Percentiles rank a stretch among this genome's conserved stretches.
These are phyloP conservation scores for Pugionium cornutum DNA, from an alignment of 345 rosid species.

Conservation along the genomic window DNA sequence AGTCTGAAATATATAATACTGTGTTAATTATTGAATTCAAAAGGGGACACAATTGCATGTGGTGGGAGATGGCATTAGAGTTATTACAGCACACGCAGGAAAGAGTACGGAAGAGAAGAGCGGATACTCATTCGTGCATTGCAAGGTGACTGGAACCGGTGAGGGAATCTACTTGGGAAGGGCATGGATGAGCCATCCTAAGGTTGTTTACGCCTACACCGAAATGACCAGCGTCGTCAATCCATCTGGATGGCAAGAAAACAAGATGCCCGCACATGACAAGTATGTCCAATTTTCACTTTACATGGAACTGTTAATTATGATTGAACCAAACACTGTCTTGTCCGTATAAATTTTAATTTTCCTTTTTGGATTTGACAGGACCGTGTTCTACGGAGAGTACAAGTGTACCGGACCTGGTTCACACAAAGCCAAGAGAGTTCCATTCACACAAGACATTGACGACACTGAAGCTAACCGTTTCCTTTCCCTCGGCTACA, in stretches of 20 bases:
- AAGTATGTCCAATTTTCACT: conserved; percentile 35
- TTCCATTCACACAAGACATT: conserved; percentile 42
- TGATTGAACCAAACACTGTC: background rate
- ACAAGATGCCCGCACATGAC: conserved; percentile 41
- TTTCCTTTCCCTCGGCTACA: conserved; percentile 47
- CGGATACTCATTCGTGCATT: conserved; percentile 52
- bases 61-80: conserved; percentile 40
- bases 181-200: conserved; percentile 59
- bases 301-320: background rate
- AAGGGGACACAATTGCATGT: conserved; percentile 44
- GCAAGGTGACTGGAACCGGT: conserved; percentile 49
- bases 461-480: conserved; percentile 33
- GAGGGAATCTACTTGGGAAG: conserved; percentile 55
- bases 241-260: conserved; percentile 56
- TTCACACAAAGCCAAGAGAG: conserved; percentile 34
- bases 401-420: conserved; percentile 58
- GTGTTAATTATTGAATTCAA: background rate
- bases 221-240: conserved; percentile 43
- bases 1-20: conserved; percentile 2
- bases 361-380: conserved; percentile 4
- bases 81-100: conserved; percentile 71
- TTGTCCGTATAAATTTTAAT: background rate
- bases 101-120: conserved; percentile 42
- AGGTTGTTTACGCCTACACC: conserved; percentile 56
- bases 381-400: conserved; percentile 54